Base-by-base conservation (phyloP, 2,329 filamentous ascomycete genomes). In the Drechslera avenae region DNA sequence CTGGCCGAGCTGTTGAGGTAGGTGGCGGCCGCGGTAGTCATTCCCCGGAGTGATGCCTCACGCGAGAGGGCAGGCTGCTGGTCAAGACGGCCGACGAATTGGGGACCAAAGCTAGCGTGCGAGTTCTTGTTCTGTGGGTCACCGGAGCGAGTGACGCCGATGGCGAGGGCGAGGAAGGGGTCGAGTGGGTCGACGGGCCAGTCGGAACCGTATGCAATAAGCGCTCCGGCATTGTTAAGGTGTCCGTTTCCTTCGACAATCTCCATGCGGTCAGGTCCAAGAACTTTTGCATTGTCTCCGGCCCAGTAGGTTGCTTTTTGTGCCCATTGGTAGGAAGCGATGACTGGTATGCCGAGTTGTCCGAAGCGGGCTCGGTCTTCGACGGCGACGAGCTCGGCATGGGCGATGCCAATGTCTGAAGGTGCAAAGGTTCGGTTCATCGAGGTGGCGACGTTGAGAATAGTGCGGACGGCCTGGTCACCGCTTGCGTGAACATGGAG, bases 111-210 rank as follows among this genome's bases (percentile, higher is more conserved):
- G 26, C 35, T 40, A 12, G 44, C 44, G n/a, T 47, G 44, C 17
- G 44, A 21, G 35, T 47, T 39, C 17, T 21, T 39, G 36, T 47
- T 47, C 26, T 40, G 23, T 8, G 44, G 44, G 14, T 47, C 44
- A 17, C 44, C 44, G 10, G 34, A 12, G n/a, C 44, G 44, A 16
- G 30, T 35, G 7, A 47, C 44, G 10, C 35, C 44, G 26, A 47
- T 26, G n/a, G 35, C 23, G 28, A 47, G 44, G 18, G 44, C 44
- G 19, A 47, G 36, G 30, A 47, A 47, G 10, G 44, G 35, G 14
- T 47, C 44, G 26, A 40, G 35, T 13, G 44, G 44, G 26, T 47
- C 44, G 5, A 47, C 36, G 6, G 44, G 44, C 44, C 44, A 47
- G 26, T 47, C 44, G 4, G 35, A 40, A n/a, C 44, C 44, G 44